These are phyloP conservation scores for Apiospora aurea DNA, from an alignment of 2,329 filamentous ascomycete genomes.

Conservation along the genomic window DNA sequence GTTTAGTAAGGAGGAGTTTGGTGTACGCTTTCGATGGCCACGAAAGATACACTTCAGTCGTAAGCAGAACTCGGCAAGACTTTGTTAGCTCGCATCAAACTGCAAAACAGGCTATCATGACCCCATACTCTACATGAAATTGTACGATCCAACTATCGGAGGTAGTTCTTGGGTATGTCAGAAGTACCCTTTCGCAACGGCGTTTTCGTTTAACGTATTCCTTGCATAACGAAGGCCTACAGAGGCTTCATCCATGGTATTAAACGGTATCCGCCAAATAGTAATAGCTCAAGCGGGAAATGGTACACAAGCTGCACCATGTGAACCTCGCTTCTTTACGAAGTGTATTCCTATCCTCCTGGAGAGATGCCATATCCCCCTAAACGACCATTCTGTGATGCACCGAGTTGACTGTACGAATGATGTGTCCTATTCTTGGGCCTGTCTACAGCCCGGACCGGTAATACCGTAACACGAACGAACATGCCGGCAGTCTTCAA, in stretches of 20 bases:
- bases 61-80: background rate
- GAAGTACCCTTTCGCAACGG: too few species aligned
- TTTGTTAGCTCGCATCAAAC: background rate
- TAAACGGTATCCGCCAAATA: background rate
- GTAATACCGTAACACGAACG: background rate
- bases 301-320: background rate
- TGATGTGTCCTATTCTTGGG: background rate
- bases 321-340: background rate
- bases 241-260: background rate
- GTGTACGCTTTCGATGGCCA: background rate
- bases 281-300: background rate
- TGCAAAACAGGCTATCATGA: background rate
- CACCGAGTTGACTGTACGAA: background rate
- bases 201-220: too few species aligned
- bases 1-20: background rate
- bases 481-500: background rate
- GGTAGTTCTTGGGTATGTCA: background rate
- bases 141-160: background rate
- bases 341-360: background rate
- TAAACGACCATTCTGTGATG: background rate
- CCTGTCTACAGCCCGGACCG: background rate
- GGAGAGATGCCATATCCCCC: background rate
- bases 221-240: background rate
- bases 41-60: background rate
- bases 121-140: background rate